Conservation (phyloP, 495 filamentous ascomycete species). For the Talaromyces thailandensis region DNA sequence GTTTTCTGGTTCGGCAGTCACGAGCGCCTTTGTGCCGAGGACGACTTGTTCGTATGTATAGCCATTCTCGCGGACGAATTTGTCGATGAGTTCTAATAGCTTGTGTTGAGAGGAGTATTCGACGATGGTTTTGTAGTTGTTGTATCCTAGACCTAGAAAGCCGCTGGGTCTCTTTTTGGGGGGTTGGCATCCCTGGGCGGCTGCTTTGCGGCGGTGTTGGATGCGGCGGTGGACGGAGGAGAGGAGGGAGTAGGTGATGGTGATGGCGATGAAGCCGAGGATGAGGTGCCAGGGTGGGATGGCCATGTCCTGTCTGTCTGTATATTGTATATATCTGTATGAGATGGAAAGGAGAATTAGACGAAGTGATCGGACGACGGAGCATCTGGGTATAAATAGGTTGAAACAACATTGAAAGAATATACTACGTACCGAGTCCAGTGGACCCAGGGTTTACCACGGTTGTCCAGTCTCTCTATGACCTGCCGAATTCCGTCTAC, state of each 20-base stretch:
- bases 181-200: slow-evolving; percentile 28
- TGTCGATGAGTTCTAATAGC: slow-evolving; percentile 21
- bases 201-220: slow-evolving; percentile 21
- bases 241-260: background rate
- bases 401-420: too few species aligned
- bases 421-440: too few species aligned
- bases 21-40: slow-evolving; percentile 21
- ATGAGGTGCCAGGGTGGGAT: background rate
- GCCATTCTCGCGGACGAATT: slow-evolving; percentile 23
- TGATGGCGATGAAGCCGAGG: background rate
- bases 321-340: background rate
- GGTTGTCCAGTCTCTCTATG: too few species aligned
- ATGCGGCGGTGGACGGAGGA: background rate
- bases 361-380: too few species aligned
- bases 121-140: slow-evolving; percentile 18
- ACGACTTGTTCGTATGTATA: slow-evolving; percentile 25
- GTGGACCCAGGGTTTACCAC: too few species aligned
- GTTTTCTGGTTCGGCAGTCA: slow-evolving; percentile 72
- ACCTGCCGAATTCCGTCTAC: too few species aligned
- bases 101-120: background rate
- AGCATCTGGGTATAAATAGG: background rate
- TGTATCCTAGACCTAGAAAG: slow-evolving; percentile 27
- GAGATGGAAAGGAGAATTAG: background rate
- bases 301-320: background rate
- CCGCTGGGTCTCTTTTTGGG: slow-evolving; percentile 10